Conservation (phyloP, 805 yeast species). For the Isabelozyma gotoi region DNA sequence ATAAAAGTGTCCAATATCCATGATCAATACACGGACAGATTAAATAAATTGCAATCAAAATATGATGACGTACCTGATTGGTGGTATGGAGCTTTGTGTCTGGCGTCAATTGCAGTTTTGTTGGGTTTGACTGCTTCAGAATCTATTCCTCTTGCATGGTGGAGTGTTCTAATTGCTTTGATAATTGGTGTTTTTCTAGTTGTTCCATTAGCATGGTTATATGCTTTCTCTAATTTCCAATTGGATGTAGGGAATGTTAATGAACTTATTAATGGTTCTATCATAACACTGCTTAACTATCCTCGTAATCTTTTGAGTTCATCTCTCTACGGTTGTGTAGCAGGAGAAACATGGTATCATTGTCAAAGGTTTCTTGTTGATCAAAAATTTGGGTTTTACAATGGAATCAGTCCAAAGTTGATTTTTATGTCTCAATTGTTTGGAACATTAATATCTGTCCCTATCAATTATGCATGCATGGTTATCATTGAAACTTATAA, state of each 20-base stretch:
- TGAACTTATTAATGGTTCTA: constrained; percentile 49
- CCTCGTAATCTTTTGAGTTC: constrained; percentile 49
- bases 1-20: constrained; percentile 4
- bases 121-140: constrained; percentile 32
- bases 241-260: constrained; percentile 53
- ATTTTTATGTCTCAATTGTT: constrained; percentile 52
- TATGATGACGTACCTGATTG: constrained; percentile 43
- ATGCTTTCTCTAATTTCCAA: constrained; percentile 52
- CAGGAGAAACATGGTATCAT: constrained; percentile 55
- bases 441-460: constrained; percentile 55
- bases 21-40: constrained; percentile 36
- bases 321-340: constrained; percentile 48
- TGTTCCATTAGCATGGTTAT: constrained; percentile 49
- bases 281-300: too few species aligned
- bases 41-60: constrained; percentile 38
- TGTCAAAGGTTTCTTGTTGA: constrained; percentile 23
- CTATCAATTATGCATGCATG: constrained; percentile 49
- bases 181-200: constrained; percentile 45
- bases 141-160: constrained; percentile 41
- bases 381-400: constrained; percentile 51
- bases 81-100: too few species aligned
- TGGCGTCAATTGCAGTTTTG: too few species aligned
- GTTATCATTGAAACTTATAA: constrained; percentile 47
- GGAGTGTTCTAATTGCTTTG: constrained; percentile 45
- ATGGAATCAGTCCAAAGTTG: constrained; percentile 49